These are phyloP conservation scores for Pleurozium schreberi DNA, from an alignment of 225 moss, liverwort and hornwort genomes.

Conservation along the genomic window DNA sequence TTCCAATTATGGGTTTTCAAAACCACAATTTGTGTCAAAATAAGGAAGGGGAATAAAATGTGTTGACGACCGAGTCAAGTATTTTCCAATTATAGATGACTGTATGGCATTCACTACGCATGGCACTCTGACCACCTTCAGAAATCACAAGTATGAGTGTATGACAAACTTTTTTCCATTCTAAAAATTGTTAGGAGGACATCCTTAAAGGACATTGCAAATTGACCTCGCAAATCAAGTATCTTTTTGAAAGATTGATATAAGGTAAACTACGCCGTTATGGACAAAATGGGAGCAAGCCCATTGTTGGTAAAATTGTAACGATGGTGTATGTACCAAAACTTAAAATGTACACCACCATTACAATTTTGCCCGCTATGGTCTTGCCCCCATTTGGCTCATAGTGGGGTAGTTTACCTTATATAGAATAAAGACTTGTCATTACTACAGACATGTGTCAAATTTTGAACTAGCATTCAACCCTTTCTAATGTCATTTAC, in stretches of 20 bases:
- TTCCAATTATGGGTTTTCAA: background rate
- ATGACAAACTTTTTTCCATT: background rate
- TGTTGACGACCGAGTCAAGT: background rate
- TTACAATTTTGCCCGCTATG: too few relatives aligned
- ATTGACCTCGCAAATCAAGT: background rate
- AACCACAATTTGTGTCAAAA: background rate
- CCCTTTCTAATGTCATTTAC: background rate
- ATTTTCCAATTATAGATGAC: background rate
- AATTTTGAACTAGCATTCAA: background rate
- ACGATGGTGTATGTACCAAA: too few relatives aligned
- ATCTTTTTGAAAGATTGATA: background rate
- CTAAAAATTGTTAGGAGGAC: background rate
- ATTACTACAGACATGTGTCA: too few relatives aligned
- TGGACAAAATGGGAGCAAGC: too few relatives aligned
- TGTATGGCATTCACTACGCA: background rate
- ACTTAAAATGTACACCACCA: too few relatives aligned
- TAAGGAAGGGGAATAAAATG: background rate
- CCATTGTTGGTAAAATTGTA: too few relatives aligned
- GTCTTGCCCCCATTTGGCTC: too few relatives aligned
- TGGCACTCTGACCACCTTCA: background rate
- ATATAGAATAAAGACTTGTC: too few relatives aligned
- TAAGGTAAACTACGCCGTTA: too few relatives aligned
- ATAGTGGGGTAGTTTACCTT: too few relatives aligned
- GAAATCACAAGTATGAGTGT: too few relatives aligned
- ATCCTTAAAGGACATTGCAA: background rate